Percentiles rank a stretch among this genome's conserved stretches.
Evolutionary conservation across 805 yeast species (phyloP).

Genomic region (Teunomyces pallodes): DNA sequence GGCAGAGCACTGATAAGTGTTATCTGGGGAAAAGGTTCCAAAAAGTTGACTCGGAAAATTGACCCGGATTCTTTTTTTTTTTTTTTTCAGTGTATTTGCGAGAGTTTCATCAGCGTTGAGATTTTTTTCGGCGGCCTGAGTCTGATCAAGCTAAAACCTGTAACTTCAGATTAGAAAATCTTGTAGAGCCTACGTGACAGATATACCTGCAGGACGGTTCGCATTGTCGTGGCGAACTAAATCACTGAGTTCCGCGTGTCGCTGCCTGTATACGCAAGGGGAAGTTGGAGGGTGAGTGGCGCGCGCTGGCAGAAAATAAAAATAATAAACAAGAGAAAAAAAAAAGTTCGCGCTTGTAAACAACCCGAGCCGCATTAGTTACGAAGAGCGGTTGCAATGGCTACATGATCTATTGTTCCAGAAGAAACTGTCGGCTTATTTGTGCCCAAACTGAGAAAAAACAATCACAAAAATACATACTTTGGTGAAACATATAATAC

Average conservation of each 20-base stretch:
- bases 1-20: not conserved
- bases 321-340: not conserved
- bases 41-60: not conserved
- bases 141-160: not conserved
- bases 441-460: not conserved
- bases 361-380: not conserved
- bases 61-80: not conserved
- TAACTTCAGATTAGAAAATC: not conserved
- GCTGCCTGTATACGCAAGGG: not conserved
- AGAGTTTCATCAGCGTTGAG: too few relatives aligned
- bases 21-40: not conserved
- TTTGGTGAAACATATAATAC: not conserved
- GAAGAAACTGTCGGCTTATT: not conserved
- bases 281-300: not conserved
- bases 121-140: too few relatives aligned
- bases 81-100: not conserved
- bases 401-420: not conserved
- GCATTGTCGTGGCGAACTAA: too few relatives aligned
- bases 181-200: too few relatives aligned
- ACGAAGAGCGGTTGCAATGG: not conserved
- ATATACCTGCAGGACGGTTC: too few relatives aligned
- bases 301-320: not conserved
- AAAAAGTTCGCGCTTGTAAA: not conserved
- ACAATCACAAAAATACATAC: not conserved
- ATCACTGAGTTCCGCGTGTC: too few relatives aligned